Percentiles rank a stretch among this genome's conserved stretches.
Conservation (phyloP, 352 stramenopile genomes). For the Phytophthora quininea region DNA sequence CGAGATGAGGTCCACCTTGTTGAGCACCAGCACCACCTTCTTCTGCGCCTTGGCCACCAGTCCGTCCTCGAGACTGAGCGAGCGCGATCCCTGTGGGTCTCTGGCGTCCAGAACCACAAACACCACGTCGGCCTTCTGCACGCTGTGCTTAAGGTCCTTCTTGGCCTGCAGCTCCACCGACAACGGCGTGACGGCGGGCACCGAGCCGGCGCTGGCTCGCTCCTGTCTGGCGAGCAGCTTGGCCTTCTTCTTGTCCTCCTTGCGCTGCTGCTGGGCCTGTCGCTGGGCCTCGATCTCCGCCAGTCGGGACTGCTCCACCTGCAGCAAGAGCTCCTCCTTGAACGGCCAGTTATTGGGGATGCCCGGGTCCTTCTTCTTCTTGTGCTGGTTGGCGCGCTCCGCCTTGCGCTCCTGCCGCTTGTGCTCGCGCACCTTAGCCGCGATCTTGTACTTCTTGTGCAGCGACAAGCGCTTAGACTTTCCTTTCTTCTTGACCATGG, state of each 20-base stretch:
- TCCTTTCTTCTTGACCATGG: constrained; percentile 99
- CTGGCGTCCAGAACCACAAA: constrained; percentile 96
- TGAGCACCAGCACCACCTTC: constrained; percentile 97
- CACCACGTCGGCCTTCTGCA: constrained; percentile 68
- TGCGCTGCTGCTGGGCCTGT: constrained; percentile 63
- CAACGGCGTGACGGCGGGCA: constrained; percentile 53
- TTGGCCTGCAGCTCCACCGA: constrained; percentile 81
- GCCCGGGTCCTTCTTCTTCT: constrained; percentile 97
- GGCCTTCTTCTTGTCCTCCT: constrained; percentile 74
- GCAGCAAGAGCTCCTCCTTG: constrained; percentile 94
- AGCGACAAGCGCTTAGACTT: constrained; percentile 97
- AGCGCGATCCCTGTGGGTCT: constrained; percentile 96
- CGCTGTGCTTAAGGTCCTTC: constrained; percentile 81
- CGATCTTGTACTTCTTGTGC: constrained; percentile 99
- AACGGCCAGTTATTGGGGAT: constrained; percentile 99
- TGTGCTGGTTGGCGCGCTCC: constrained; percentile 84
- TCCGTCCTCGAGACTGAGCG: constrained; percentile 93
- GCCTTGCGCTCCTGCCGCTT: constrained; percentile 95
- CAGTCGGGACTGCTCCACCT: constrained; percentile 82
- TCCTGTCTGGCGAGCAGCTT: constrained; percentile 41
- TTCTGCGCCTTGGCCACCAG: constrained; percentile 95
- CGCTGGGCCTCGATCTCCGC: constrained; percentile 71
- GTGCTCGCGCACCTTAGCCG: constrained; percentile 92
- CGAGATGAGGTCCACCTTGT: constrained; percentile 99
- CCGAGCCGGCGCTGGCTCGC: constrained; percentile 34